Evolutionary conservation across 805 yeast species (phyloP).

Genomic region (Kazachstania psychrophila): DNA sequence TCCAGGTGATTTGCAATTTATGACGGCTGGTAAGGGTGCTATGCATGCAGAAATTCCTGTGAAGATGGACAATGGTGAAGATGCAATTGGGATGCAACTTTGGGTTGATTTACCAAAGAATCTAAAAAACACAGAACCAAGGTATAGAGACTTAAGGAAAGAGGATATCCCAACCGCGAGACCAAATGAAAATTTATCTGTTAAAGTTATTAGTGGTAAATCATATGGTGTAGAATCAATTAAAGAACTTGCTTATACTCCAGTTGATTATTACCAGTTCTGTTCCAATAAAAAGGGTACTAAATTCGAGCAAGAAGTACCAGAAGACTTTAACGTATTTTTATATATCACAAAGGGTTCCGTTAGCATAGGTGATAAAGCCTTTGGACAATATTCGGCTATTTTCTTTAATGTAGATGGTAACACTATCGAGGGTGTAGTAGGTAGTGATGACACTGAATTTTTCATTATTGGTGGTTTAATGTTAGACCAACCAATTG

Average conservation of each 20-base stretch:
- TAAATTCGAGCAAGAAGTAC: constrained; percentile 48
- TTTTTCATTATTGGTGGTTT: constrained; percentile 73
- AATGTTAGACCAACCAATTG: constrained; percentile 60
- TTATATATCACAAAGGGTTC: constrained; percentile 58
- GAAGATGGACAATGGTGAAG: constrained; percentile 37
- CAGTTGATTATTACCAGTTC: constrained; percentile 64
- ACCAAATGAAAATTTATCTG: constrained; percentile 51
- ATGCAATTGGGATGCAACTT: constrained; percentile 63
- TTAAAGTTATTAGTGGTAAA: constrained; percentile 62
- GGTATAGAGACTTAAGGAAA: constrained; percentile 67
- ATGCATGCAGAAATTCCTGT: constrained; percentile 85
- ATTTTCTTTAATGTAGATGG: constrained; percentile 67
- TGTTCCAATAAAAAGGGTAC: constrained; percentile 55
- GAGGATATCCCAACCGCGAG: constrained; percentile 62
- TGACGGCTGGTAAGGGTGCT: constrained; percentile 88
- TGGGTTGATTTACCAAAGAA: constrained; percentile 78
- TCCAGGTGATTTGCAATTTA: constrained; percentile 82
- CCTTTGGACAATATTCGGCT: constrained; percentile 38
- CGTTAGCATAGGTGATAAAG: constrained; percentile 38
- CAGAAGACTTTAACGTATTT: constrained; percentile 56
- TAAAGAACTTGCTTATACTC: constrained; percentile 72
- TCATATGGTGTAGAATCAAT: constrained; percentile 67
- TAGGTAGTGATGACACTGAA: constrained; percentile 39
- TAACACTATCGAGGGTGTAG: constrained; percentile 46
- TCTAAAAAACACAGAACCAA: constrained; percentile 54